Base-by-base conservation (phyloP, 495 filamentous ascomycete species). In the Penicillium bovifimosum region DNA sequence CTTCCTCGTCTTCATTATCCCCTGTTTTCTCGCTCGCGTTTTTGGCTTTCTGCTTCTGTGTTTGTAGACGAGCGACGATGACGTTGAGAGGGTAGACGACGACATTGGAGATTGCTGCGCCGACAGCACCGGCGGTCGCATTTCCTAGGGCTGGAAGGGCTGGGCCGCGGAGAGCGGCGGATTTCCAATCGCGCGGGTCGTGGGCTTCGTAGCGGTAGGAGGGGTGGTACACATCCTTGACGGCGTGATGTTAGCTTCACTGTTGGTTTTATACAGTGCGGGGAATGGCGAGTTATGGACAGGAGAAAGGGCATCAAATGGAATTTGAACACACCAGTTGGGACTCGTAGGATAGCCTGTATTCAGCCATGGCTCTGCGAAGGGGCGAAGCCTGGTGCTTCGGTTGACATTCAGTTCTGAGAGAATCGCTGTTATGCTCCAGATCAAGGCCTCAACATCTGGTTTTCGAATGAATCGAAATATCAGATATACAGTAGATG, bases 141-240 rank as follows among this genome's bases (percentile, higher is more conserved):
- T 96, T 92, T 16, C 88, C 88, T n/a, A 95, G 73, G 5, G 88
- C 86, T 46, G 90, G 88, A n/a, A 96, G 80, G 7, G 81, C 79
- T 55, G 76, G 74, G 3, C 76, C 74, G 1, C 64, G 58, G 27
- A 76, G 62, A 3, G 68, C 69, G 14, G 66, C 66, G 10, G 62
- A 58, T 53, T 56, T 64, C 70, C 67, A 72, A 54, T 72, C 55
- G 29, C 59, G 64, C 6, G 62, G 65, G 9, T 62, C 65, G 20
- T 55, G 54, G 5, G 65, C 61, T 58, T 77, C 72, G 51, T 74
- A 72, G 54, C 70, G 67, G 49, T 75, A 72, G 47, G 78, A 80
- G 33, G 76, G 69, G 46, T 77, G 73, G 56, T 75, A 79, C 38
- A 73, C 68, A 48, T 79, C 75, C 77, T 80, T 33, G 20, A 26